These are phyloP conservation scores for Aspergillus sp. DNA, from an alignment of 2,329 filamentous ascomycete genomes.

Conservation along the genomic window DNA sequence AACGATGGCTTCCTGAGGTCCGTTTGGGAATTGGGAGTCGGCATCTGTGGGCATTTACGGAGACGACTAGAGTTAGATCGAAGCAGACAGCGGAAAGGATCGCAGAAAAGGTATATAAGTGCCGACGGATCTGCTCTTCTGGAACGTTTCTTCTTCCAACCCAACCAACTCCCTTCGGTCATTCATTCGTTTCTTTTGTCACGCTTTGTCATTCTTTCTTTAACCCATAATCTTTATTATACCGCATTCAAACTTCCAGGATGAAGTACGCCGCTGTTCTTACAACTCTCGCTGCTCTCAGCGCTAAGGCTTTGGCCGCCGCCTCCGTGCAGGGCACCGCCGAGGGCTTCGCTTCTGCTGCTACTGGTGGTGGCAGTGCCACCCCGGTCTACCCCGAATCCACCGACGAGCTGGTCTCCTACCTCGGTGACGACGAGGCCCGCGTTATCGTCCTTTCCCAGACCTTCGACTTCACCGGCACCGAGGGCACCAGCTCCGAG, in stretches of 20 bases:
- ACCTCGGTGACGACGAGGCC: slow-evolving; percentile 55
- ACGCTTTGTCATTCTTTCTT: not conserved
- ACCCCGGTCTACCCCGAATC: slow-evolving; percentile 55
- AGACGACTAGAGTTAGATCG: not conserved
- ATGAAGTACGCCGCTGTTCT: slow-evolving; percentile 20
- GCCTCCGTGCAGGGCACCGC: slow-evolving; percentile 49
- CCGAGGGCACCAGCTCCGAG: slow-evolving; percentile 42
- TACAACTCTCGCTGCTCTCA: slow-evolving; percentile 14
- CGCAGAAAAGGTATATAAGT: not conserved
- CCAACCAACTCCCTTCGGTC: not conserved
- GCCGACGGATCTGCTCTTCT: not conserved
- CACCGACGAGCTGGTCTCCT: slow-evolving; percentile 58
- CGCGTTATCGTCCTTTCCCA: slow-evolving; percentile 54
- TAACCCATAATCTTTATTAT: not conserved
- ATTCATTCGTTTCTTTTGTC: not conserved
- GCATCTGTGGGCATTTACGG: not conserved
- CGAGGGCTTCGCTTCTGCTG: slow-evolving; percentile 36
- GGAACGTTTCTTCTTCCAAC: not conserved
- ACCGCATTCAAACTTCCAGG: not conserved
- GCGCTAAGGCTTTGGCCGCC: slow-evolving; percentile 18
- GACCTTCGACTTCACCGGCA: slow-evolving; percentile 21
- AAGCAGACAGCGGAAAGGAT: too few species aligned
- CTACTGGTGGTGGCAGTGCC: slow-evolving; percentile 62
- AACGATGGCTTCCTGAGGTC: not conserved
- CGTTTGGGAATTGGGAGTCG: not conserved